These are phyloP conservation scores for Fusarium palustre DNA, from an alignment of 2,329 filamentous ascomycete genomes.

Conservation along the genomic window DNA sequence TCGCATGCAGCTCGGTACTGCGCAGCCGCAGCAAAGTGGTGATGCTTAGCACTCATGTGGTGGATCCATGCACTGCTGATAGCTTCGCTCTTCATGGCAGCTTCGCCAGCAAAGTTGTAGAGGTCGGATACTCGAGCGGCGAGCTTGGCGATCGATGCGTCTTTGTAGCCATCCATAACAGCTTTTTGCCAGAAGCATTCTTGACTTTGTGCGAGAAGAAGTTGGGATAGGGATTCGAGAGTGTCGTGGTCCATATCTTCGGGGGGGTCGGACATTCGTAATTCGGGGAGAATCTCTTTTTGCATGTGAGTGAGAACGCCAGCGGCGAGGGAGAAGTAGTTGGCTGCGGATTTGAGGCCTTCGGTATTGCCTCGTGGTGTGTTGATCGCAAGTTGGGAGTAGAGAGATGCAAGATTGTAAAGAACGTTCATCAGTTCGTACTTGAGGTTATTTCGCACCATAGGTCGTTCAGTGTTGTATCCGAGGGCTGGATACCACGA, in stretches of 20 bases:
- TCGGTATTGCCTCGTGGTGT: slow-evolving; percentile 82
- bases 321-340: slow-evolving; percentile 89
- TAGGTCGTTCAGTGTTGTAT: slow-evolving; percentile 83
- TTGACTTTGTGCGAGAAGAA: slow-evolving; percentile 92
- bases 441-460: slow-evolving; percentile 73
- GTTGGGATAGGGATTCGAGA: slow-evolving; percentile 82
- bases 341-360: slow-evolving; percentile 87
- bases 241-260: slow-evolving; percentile 96
- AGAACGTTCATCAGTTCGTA: slow-evolving; percentile 93
- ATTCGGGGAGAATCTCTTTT: slow-evolving; percentile 80
- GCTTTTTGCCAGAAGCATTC: slow-evolving; percentile 99
- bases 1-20: slow-evolving; percentile 93
- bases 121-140: slow-evolving; percentile 91
- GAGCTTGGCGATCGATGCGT: slow-evolving; percentile 89
- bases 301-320: slow-evolving; percentile 86
- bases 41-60: slow-evolving; percentile 95
- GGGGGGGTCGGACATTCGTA: slow-evolving; percentile 83
- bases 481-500: slow-evolving; percentile 95
- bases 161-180: slow-evolving; percentile 92
- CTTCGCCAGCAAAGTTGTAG: slow-evolving; percentile 86
- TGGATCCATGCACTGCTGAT: slow-evolving; percentile 97
- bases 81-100: slow-evolving; percentile 87
- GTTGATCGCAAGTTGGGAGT: slow-evolving; percentile 88
- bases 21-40: slow-evolving; percentile 95
- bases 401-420: slow-evolving; percentile 92